Evolutionary conservation across 768 basidiomycete genomes (phyloP), one percentile per base, ranked within the genome.

Genomic region (Psilocybe subaeruginosa): DNA sequence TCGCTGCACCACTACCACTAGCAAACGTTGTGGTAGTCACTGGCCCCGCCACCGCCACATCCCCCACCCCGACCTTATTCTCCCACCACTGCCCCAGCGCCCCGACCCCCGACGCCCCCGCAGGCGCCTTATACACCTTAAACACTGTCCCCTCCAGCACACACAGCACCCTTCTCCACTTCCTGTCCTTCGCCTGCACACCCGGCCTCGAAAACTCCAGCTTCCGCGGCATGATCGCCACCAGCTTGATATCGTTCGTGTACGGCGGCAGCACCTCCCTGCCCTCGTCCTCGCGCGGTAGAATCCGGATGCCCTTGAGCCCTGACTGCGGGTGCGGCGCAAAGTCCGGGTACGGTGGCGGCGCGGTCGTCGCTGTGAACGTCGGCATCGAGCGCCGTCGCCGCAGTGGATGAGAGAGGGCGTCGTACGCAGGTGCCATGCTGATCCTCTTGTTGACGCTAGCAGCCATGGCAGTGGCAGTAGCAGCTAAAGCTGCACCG

Each of bases 61-160:
- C 89, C 23, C 89, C 87, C n/a, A 84, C 90, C 0, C 91, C 91
- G 12, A 92, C 84, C 48, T 80, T 83, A 61, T 77, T 84, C 76
- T 92, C 91, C 91, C 91, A 93, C 90, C 90, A 91, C 62, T 85
- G 84, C 63, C 85, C 86, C 50, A 92, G 71, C 29, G 51, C 56
- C n/a, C 82, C 79, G 3, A 80, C 82, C 11, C 81, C 84, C 27
- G 77, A 76, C 37, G 78, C 77, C 12, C 74, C 72, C 14, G 72
- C 65, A 16, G 77, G 72, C 60, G 75, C 84, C 62, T 82, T 82
- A 73, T 92, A 94, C 59, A 98, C 81, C 66, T 85, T 84, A 71
- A 99, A 87, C 63, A 82, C 79, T n/a, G 97, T 98, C 49, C 97
- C 97, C 69, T 97, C 93, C 29, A 99, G 76, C 68, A 96, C 91